Evolutionary conservation across 2,329 filamentous ascomycete species (phyloP).

Genomic region (Eurotiales sp.): DNA sequence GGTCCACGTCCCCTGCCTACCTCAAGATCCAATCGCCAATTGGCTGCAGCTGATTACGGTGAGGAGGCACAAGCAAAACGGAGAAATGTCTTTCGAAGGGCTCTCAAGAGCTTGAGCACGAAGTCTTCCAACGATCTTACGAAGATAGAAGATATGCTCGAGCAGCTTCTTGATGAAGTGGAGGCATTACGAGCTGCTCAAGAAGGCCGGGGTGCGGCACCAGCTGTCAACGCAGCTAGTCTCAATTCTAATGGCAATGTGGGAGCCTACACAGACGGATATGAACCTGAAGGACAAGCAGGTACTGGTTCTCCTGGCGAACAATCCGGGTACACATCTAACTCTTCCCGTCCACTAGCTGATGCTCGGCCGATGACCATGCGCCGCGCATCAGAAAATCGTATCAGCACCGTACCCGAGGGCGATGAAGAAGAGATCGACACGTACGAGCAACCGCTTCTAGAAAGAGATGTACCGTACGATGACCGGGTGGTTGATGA

Average conservation of each 20-base stretch:
- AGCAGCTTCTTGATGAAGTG: constrained; percentile 87
- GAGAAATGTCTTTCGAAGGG: constrained; percentile 88
- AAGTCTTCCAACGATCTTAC: constrained; percentile 84
- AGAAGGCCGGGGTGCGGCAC: constrained; percentile 31
- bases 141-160: constrained; percentile 87
- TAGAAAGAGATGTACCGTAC: constrained; percentile 56
- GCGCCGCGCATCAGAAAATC: constrained; percentile 63
- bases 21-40: constrained; percentile 54
- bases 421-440: constrained; percentile 72
- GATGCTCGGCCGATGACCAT: constrained; percentile 45
- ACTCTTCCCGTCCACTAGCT: constrained; percentile 40
- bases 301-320: constrained; percentile 70
- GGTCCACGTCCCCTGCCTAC: constrained; percentile 81
- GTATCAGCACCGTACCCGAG: constrained; percentile 86
- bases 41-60: constrained; percentile 47
- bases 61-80: constrained; percentile 69
- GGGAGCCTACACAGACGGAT: constrained; percentile 66
- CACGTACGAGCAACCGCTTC: constrained; percentile 45
- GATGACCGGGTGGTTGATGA: constrained; percentile 51
- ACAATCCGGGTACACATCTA: constrained; percentile 72
- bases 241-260: constrained; percentile 62
- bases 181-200: constrained; percentile 69
- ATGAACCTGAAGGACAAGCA: constrained; percentile 78
- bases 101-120: constrained; percentile 83
- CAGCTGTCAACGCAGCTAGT: constrained; percentile 41